phyloP scores from a whole-genome alignment of 371 early-diverging fungal species.

The Actinomortierella wolfii region DNA sequence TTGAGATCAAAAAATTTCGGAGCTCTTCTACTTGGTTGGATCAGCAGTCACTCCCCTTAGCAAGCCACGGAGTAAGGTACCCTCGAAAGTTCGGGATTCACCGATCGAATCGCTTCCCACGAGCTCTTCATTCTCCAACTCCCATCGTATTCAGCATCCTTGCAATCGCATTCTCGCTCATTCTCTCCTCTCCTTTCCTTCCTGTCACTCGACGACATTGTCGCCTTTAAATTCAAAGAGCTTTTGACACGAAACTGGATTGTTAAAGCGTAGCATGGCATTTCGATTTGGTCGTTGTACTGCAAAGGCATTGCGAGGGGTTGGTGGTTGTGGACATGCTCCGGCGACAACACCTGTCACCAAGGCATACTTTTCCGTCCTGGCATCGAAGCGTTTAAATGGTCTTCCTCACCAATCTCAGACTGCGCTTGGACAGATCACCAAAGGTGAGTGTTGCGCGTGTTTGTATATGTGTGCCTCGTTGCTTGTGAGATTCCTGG shows the following conservation, averaged over 20 bases:
- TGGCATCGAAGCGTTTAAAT: slow-evolving; percentile 16
- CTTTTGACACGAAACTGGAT: slow-evolving; percentile 23
- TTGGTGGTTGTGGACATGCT: too few species aligned
- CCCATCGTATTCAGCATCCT: slow-evolving; percentile 19
- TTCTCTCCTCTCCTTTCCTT: slow-evolving; percentile 23
- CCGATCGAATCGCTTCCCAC: too few species aligned
- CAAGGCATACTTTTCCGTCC: slow-evolving; percentile 23
- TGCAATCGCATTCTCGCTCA: slow-evolving; percentile 16
- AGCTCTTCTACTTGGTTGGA: too few species aligned
- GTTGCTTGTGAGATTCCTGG: too few species aligned
- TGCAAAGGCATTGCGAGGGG: too few species aligned
- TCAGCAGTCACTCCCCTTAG: too few species aligned
- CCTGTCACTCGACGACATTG: slow-evolving; percentile 19
- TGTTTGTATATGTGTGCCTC: too few species aligned
- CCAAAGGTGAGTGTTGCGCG: slow-evolving; percentile 32
- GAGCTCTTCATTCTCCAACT: neutral
- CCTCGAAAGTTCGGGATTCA: too few species aligned
- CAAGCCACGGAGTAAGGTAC: too few species aligned
- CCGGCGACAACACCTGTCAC: too few species aligned
- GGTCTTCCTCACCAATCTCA: slow-evolving; percentile 15
- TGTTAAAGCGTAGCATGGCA: slow-evolving; percentile 15
- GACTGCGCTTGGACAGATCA: slow-evolving; percentile 4
- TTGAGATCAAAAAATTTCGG: too few species aligned
- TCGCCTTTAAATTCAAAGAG: slow-evolving; percentile 23
- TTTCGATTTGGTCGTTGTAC: slow-evolving; percentile 1